These are phyloP conservation scores for Suhomyces tanzawaensis DNA, from an alignment of 805 yeast species.

Conservation along the genomic window DNA sequence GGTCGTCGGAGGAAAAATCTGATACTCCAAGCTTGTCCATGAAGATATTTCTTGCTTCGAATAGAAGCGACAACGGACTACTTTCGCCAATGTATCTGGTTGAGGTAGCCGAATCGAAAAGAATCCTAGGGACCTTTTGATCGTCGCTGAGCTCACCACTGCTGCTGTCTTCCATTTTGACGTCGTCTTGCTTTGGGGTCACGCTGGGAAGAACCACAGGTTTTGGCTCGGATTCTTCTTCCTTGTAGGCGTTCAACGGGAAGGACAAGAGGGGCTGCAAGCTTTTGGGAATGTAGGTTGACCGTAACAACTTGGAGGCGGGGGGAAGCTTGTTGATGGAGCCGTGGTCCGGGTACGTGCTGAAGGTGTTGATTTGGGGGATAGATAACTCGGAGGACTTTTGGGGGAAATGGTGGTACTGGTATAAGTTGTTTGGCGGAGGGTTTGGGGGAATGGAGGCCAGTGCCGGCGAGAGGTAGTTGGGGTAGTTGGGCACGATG, in stretches of 20 bases:
- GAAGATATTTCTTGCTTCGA: conserved; percentile 41
- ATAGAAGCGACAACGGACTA: conserved; percentile 38
- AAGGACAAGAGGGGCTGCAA: conserved; percentile 14
- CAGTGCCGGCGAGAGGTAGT: too few species aligned
- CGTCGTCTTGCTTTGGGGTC: conserved; percentile 9
- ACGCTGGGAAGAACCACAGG: conserved; percentile 1
- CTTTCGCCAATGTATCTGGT: conserved; percentile 42
- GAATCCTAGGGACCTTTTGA: conserved; percentile 20
- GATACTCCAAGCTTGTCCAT: conserved; percentile 27
- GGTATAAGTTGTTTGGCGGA: neutral
- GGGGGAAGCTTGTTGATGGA: conserved; percentile 5
- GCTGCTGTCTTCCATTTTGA: conserved; percentile 4
- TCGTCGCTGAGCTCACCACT: conserved; percentile 9
- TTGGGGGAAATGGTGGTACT: neutral
- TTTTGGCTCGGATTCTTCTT: neutral
- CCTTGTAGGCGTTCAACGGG: conserved; percentile 7
- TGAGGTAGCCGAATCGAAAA: conserved; percentile 35
- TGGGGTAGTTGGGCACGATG: neutral
- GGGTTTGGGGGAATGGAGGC: conserved; percentile 1
- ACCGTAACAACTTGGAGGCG: conserved; percentile 4
- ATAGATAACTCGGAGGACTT: conserved; percentile 2
- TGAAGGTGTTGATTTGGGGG: conserved; percentile 4
- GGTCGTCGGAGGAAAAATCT: conserved; percentile 37
- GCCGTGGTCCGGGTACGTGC: neutral
- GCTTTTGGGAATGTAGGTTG: conserved; percentile 13